Evolutionary conservation across 345 rosid genomes (phyloP), one percentile per base, ranked within the genome.

Genomic region (Nasturtium officinale): DNA sequence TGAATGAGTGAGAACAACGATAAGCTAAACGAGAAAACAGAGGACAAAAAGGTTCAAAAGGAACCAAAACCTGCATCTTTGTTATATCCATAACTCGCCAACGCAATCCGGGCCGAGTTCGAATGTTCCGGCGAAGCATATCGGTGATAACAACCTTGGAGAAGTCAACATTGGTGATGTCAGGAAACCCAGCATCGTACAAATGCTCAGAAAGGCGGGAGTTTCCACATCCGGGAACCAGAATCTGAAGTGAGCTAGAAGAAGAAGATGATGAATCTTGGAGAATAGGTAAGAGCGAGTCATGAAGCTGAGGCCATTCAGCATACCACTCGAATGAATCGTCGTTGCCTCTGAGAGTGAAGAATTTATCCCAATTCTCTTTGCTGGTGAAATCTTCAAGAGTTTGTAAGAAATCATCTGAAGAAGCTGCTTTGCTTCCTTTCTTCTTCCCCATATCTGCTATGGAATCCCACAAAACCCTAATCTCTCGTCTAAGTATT

Each of bases 1-100:
- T 53, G 4, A 53, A 20, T 20, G 53, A 26, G 43, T 25, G 45
- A 33, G 8, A 25, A 65, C 56, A 56, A 52, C 6, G 10, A 61
- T 35, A 61, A 15, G 55, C 63, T 75, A 45, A 2, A 72, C 2
- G 1, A 23, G 25, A 23, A 23, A 61, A 67, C 70, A 75, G 74
- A 60, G 72, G 28, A 66, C 54, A 62, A 9, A 13, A 63, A 53
- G 2, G 18, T 43, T 20, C 1, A 3, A 51, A 53, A 1, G 20
- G 43, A 59, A 18, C 25, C 15, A 53, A 57, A 72, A 78, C 98
- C 96, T 89, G 90, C 97, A 93, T 77, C 55, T 58, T 65, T 29
- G 96, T 89, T 79, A 93, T 93, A 76, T 90, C 97, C 98, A 89
- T 90, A 71, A 93, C 90, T 25, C 98, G 89, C 96, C 98, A 93